Conservation (phyloP, 78 protist genomes). For the Polysphondylium violaceum region DNA sequence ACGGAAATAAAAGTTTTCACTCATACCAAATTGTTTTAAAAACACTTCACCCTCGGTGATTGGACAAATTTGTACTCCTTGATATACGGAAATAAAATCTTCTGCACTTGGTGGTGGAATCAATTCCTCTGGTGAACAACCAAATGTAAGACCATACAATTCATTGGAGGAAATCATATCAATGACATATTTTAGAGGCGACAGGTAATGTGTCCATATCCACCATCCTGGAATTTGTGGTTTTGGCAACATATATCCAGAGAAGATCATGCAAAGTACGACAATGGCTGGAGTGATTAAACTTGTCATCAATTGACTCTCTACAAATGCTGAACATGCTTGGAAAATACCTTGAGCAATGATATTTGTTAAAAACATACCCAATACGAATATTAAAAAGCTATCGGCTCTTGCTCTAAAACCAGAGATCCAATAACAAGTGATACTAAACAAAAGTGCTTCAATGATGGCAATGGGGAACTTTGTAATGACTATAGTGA, state of each 20-base stretch:
- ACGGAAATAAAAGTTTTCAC: conserved; percentile 49
- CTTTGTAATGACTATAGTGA: conserved; percentile 53
- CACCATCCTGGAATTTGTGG: conserved; percentile 53
- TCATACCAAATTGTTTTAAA: conserved; percentile 37
- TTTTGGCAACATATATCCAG: conserved; percentile 58
- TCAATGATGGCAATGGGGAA: conserved; percentile 63
- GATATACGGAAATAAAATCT: not conserved
- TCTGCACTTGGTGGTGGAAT: conserved; percentile 36
- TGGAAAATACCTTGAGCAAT: conserved; percentile 74
- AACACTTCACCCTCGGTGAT: not conserved
- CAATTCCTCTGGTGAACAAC: conserved; percentile 32
- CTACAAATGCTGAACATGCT: conserved; percentile 12
- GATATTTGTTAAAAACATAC: conserved; percentile 47
- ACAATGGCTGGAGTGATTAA: conserved; percentile 66
- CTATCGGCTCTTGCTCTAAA: conserved; percentile 53
- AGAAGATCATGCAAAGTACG: conserved; percentile 53
- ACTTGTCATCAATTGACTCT: conserved; percentile 28
- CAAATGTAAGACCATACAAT: conserved; percentile 30
- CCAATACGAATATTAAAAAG: conserved; percentile 29
- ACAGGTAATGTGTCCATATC: conserved; percentile 60
- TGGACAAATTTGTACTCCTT: conserved; percentile 35
- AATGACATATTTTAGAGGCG: conserved; percentile 50
- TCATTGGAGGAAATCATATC: conserved; percentile 61
- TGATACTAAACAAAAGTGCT: conserved; percentile 23
- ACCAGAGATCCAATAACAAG: conserved; percentile 80